Percentiles rank a stretch among this genome's conserved stretches.
Conservation (phyloP, 164 flowering plant genomes). For the Magnolia changhungtana region DNA sequence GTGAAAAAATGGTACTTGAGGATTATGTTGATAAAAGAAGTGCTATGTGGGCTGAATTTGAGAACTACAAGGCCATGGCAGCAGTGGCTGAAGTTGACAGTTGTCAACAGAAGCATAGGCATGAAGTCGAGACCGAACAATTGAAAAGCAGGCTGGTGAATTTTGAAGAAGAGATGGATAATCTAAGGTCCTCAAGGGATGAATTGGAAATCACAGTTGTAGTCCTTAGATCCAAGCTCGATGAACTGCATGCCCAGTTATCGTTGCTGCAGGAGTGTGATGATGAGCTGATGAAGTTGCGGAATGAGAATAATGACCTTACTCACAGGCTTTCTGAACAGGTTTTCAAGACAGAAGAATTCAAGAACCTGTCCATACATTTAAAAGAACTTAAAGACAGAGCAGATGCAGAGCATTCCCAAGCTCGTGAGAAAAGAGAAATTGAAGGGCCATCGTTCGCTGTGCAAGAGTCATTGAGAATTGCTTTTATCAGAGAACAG, state of each 20-base stretch:
- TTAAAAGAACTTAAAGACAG: conserved; percentile 85
- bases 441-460: conserved; percentile 42
- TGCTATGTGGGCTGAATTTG: conserved; percentile 31
- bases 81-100: conserved; percentile 20
- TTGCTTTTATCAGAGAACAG: conserved; percentile 90
- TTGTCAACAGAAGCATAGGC: conserved; percentile 22
- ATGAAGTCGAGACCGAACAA: conserved; percentile 36
- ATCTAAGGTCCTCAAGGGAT: conserved; percentile 40
- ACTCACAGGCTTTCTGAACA: conserved; percentile 70
- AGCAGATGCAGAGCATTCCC: conserved; percentile 62
- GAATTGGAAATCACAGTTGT: conserved; percentile 49
- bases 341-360: conserved; percentile 78
- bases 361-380: conserved; percentile 73
- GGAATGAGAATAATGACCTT: conserved; percentile 44
- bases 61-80: conserved; percentile 33
- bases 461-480: conserved; percentile 33
- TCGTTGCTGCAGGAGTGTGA: conserved; percentile 27
- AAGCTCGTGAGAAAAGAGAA: conserved; percentile 58
- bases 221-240: conserved; percentile 50
- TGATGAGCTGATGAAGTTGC: conserved; percentile 40
- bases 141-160: conserved; percentile 32
- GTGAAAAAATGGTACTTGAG: conserved; percentile 31
- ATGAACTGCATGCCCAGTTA: conserved; percentile 37
- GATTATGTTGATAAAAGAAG: conserved; percentile 24
- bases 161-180: conserved; percentile 41